These are phyloP conservation scores for Haberlea rhodopensis DNA, from an alignment of 257 asterid genomes.

Conservation along the genomic window DNA sequence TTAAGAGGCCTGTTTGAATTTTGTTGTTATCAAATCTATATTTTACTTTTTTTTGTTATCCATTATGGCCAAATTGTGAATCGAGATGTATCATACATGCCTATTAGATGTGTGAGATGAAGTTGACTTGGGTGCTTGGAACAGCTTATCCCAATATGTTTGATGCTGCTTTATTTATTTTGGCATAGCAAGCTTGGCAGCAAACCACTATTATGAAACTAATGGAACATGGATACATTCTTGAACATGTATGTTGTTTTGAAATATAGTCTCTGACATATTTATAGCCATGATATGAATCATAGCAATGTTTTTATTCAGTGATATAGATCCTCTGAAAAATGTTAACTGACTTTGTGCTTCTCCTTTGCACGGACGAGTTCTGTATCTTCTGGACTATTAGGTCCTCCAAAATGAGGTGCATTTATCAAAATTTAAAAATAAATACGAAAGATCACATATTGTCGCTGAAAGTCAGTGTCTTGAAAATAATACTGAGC, in stretches of 20 bases:
- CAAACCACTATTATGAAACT: too few species aligned
- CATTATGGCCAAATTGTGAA: background rate
- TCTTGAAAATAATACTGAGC: too few species aligned
- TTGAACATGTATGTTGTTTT: too few species aligned
- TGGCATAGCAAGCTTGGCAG: background rate
- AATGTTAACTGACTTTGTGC: background rate
- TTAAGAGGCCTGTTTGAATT: slow-evolving; percentile 2
- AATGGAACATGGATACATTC: too few species aligned
- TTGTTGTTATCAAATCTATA: background rate
- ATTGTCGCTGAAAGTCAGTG: too few species aligned
- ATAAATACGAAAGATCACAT: too few species aligned
- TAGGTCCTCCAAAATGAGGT: background rate
- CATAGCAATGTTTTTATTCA: too few species aligned
- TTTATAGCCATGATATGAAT: background rate
- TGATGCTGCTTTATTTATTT: background rate
- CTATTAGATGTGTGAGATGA: too few species aligned
- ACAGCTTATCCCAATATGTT: background rate
- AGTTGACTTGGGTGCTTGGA: background rate
- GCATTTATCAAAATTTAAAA: background rate
- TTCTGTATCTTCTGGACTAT: background rate
- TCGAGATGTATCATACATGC: background rate
- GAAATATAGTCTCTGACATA: too few species aligned
- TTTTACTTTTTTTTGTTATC: background rate
- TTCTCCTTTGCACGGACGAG: background rate
- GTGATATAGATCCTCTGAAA: too few species aligned